Base-by-base conservation (phyloP, 352 stramenopile genomes). In the Phytophthora palmivora region DNA sequence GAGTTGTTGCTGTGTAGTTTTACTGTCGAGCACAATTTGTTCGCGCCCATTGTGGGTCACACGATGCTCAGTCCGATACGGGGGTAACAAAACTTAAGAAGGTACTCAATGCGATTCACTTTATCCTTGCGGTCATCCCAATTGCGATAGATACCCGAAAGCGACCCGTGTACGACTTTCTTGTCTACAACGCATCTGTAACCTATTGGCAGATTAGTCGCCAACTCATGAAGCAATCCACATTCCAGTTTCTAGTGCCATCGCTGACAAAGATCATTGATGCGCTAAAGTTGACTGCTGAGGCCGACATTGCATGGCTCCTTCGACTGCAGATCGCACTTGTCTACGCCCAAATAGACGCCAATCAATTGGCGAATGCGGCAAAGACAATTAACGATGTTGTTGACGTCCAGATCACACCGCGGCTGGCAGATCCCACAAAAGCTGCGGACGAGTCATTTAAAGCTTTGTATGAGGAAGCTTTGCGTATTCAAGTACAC, bases 151-250 rank as follows among this genome's bases (percentile, higher is more conserved):
- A 92, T 18, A 55, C 68, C 1, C 72, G 61, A 15, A 86, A 87
- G 6, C 80, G 87, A 0, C 80, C 82, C 10, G 61, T 67, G 10
- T 97, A 98, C 72, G 81, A 96, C 48, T 97, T 97, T 56, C 76
- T 98, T 14, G 77, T 97, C 48, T 97, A 97, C 85, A 98, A 98
- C 50, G 87, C 87, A 10, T 96, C 86, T 0, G 79, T 97, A 10
- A 78, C 81, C 24, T 95, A 93, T 49, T 97, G 91, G 91, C 83
- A 85, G 16, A 80, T 97, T 44, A 76, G 87, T 42, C 73, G 90
- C 4, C 79, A 88, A 51, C 71, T 96, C 22, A 93, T 98, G 77
- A 94, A 95, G 50, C 67, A 70, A 11, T 76, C 78, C 4, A 91
- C 74, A 1, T 89, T 89, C 22, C 83, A 91, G 62, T 91, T 92